These are phyloP conservation scores for Neonectria magnoliae DNA, from an alignment of 2,329 filamentous ascomycete species.

Conservation along the genomic window DNA sequence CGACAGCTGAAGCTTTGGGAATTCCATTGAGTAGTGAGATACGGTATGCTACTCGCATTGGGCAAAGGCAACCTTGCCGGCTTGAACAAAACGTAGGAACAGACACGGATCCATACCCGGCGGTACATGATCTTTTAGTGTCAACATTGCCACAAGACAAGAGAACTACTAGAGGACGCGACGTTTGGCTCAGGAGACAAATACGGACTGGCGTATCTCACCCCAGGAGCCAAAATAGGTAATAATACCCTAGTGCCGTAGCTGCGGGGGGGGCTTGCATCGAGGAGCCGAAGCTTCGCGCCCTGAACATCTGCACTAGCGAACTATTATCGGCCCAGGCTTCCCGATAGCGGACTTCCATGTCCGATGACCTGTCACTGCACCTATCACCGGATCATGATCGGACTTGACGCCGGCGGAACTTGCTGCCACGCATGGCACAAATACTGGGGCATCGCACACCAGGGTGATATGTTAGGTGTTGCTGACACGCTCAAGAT, in stretches of 20 bases:
- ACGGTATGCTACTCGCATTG: not conserved
- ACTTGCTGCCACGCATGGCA: not conserved
- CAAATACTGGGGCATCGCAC: not conserved
- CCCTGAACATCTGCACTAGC: not conserved
- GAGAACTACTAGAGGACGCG: no score
- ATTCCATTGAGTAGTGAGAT: not conserved
- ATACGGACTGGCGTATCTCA: not conserved
- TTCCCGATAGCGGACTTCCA: slow-evolving; percentile 1
- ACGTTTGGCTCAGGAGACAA: not conserved
- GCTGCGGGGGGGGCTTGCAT: not conserved
- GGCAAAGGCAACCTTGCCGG: not conserved
- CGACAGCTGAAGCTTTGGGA: not conserved
- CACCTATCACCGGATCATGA: not conserved
- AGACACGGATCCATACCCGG: not conserved
- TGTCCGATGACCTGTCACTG: not conserved
- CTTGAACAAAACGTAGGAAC: not conserved
- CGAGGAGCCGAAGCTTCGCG: not conserved
- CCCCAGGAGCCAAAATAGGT: not conserved
- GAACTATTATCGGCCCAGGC: not conserved
- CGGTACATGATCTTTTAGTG: no score
- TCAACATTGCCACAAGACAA: no score
- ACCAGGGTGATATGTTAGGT: not conserved
- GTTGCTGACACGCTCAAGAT: not conserved
- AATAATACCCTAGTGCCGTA: not conserved
- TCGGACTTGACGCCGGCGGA: not conserved